Base-by-base conservation (phyloP, 23 red algal genomes). In the Agarophyton chilense region DNA sequence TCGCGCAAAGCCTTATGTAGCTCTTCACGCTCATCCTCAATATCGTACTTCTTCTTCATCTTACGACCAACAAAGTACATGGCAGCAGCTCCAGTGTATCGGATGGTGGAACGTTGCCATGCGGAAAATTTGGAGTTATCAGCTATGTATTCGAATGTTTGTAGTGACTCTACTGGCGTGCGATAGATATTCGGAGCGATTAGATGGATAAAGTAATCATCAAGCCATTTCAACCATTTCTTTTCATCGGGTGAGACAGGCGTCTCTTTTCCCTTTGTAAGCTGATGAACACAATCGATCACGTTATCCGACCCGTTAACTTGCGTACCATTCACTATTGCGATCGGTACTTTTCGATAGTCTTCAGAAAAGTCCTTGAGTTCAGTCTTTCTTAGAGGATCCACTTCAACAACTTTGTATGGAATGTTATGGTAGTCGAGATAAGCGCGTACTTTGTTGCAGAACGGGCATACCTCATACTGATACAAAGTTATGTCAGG, bases 161-260 rank as follows among this genome's bases (percentile, higher is more conserved):
- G 86, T 14, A 99, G 61, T 31, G 93, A 92, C 68, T 99, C 93
- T 5, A 31, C 41, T 32, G 77, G 68, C 21, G 93, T 96, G 39
- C 93, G 88, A 78, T 99, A 96, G 38, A 99, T 99, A 57, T 99
- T 99, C 31, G 97, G 97, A 38, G 97, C 90, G n/a, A 99, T 74
- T 12, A 93, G 51, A 52, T 99, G 88, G 36, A 94, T 87, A 50
- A 99, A 80, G 65, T 61, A 75, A 57, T 93, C 89, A 79, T 99
- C 93, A 2, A 99, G 77, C 97, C 97, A 99, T 44, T 63, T 60
- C 33, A 99, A 73, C 97, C 97, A 99, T 21, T 94, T 68, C 24
- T 62, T 67, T 75, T 92, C 84, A 47, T 67, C 70, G 6, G 72
- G 34, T 31, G 73, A 72, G 7, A 83, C 28, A 26, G 47, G 49